These are phyloP conservation scores for Musa acuminata DNA, from an alignment of 176 grass and related monocot species.

Conservation along the genomic window DNA sequence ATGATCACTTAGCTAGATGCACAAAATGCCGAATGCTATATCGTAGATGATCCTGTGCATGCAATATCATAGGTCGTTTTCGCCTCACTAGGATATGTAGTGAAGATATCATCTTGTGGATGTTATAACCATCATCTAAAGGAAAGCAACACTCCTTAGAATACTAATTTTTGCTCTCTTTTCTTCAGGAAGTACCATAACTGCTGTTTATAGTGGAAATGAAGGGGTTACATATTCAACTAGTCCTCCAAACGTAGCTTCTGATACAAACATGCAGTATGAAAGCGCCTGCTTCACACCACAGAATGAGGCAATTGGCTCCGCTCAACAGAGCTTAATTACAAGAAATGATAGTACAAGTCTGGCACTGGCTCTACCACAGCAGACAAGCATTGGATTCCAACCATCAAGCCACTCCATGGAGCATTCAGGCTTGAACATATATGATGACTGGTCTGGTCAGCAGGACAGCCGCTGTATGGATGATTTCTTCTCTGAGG, in stretches of 20 bases:
- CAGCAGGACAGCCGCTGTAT: slow-evolving; percentile 25
- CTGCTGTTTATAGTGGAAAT: slow-evolving; percentile 32
- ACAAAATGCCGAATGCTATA: too few species aligned
- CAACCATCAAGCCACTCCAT: slow-evolving; percentile 33
- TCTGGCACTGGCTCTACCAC: slow-evolving; percentile 40
- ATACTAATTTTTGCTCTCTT: not conserved
- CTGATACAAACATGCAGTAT: slow-evolving; percentile 39
- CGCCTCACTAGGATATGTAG: too few species aligned
- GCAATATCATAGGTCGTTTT: too few species aligned
- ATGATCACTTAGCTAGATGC: too few species aligned
- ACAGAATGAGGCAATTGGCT: slow-evolving; percentile 41
- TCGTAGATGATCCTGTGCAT: too few species aligned
- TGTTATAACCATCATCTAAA: too few species aligned
- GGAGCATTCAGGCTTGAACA: slow-evolving; percentile 30
- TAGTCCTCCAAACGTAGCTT: slow-evolving; percentile 30
- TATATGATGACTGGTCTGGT: slow-evolving; percentile 39
- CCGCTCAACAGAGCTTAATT: slow-evolving; percentile 29
- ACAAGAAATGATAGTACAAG: slow-evolving; percentile 27
- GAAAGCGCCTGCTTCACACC: slow-evolving; percentile 34
- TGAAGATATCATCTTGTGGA: too few species aligned
- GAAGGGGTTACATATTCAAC: slow-evolving; percentile 31
- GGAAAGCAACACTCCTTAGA: too few species aligned
- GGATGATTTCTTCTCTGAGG: slow-evolving; percentile 74
- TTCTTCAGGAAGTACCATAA: slow-evolving; percentile 35
- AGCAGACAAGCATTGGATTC: slow-evolving; percentile 43